Percentiles rank a stretch among this genome's conserved stretches.
Evolutionary conservation across 2,329 filamentous ascomycete genomes (phyloP).

Genomic region (Ilyonectria sp.): DNA sequence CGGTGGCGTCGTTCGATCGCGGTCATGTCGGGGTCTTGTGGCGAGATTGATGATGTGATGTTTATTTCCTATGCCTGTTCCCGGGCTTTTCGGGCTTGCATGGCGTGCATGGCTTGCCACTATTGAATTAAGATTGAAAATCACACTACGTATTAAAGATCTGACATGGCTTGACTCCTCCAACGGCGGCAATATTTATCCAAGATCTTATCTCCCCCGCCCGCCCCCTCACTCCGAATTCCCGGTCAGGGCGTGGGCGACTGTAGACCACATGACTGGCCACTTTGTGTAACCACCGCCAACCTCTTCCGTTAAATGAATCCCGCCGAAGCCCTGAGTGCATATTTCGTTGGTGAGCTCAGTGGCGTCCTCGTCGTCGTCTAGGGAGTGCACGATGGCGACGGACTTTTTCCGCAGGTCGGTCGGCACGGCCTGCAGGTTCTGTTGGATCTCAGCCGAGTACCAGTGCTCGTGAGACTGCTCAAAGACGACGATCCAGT

Average conservation of each 20-base stretch:
- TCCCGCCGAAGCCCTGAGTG: constrained; percentile 24
- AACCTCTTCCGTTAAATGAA: constrained; percentile 35
- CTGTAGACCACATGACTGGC: constrained; percentile 28
- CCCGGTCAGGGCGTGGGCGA: constrained; percentile 11
- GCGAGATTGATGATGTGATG: background rate
- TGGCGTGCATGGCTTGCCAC: no score
- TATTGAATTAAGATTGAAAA: background rate
- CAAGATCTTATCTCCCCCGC: background rate
- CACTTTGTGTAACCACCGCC: constrained; percentile 37
- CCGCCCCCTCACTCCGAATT: background rate
- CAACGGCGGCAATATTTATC: background rate
- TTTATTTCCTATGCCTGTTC: background rate
- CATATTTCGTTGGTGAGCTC: constrained; percentile 22
- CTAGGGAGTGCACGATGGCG: constrained; percentile 35
- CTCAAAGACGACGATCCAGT: constrained; percentile 33
- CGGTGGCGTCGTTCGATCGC: no score
- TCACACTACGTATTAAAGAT: background rate
- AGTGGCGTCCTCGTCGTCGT: constrained; percentile 14
- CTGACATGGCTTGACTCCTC: background rate
- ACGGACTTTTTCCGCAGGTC: constrained; percentile 22
- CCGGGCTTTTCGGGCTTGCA: no score
- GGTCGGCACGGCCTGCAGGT: constrained; percentile 4
- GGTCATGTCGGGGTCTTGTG: background rate
- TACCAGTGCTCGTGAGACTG: constrained; percentile 32
- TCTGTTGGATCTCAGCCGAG: constrained; percentile 8